Conservation (phyloP, 2,329 filamentous ascomycete species). For the Colletotrichum gloeosporioides region DNA sequence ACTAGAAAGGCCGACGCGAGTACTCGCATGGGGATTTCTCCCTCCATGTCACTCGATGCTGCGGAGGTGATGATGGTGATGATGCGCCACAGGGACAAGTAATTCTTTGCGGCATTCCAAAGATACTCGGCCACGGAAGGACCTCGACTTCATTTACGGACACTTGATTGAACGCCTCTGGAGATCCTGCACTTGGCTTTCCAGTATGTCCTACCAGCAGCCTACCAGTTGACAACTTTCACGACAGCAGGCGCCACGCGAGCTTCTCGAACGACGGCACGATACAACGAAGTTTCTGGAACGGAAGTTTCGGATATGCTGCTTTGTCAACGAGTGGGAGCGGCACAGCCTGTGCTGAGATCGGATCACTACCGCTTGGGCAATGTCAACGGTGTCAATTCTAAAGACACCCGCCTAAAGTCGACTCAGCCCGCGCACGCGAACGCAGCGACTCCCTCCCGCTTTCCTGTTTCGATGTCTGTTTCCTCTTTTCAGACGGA, state of each 20-base stretch:
- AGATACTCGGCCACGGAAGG: rapidly evolving
- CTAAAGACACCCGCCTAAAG: not conserved
- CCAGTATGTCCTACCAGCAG: not conserved
- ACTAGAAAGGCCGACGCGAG: not conserved
- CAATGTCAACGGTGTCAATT: not conserved
- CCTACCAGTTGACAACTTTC: not conserved
- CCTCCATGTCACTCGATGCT: not conserved
- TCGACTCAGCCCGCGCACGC: not conserved
- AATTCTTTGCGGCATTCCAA: rapidly evolving
- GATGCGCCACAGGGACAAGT: not conserved
- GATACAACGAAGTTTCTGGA: not conserved
- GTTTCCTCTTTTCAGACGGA: not conserved
- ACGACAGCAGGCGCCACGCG: not conserved
- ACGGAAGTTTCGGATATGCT: not conserved
- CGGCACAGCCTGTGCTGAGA: not conserved
- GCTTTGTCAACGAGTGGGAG: not conserved
- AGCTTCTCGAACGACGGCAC: not conserved
- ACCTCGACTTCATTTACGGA: rapidly evolving
- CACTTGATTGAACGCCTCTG: not conserved
- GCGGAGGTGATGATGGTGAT: not conserved
- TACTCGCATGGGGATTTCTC: not conserved
- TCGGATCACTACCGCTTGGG: not conserved
- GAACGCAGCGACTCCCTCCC: not conserved
- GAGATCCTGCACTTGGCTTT: not conserved
- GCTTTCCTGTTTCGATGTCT: not conserved